Evolutionary conservation across 768 basidiomycete species (phyloP), one percentile per base, ranked within the genome.

Genomic region (Galerina sulciceps): DNA sequence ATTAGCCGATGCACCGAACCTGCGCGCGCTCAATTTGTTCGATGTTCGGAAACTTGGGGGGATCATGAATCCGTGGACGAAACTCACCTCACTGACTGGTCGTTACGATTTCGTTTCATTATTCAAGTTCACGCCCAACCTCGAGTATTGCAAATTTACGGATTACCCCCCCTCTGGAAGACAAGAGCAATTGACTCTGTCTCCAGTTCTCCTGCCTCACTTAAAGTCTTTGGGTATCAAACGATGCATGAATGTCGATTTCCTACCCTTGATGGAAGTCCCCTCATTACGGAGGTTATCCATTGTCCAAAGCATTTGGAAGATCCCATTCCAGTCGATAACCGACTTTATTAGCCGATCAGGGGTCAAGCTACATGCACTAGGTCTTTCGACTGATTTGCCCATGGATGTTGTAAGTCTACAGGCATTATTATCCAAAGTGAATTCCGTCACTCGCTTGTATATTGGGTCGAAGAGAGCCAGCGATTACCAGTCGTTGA

Each of bases 381-480:
- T 58, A 6, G 57, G 57, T 18, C 9, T 52, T 2, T 50, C 57
- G 20, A 45, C 22, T 20, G 23, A 40, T 11, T 11, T 41, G 31
- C 48, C 57, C 10, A 51, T 58, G 1, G 50, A 52, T 17, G 43
- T 52, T 6, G 43, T 51, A 15, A 37, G 42, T 17, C 31, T 52
- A 22, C 41, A 34, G 18, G 5, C 15, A 4, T 22, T 58, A 15
- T 52, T 58, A 15, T 22, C 57, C 42, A 45, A 14, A 14, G 23
- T 44, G 6, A 15, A 50, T n/a, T 23, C 43, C 11, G 11, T 51
- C 20, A 46, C 31, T 20, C 50, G 49, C 34, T 43, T 58, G 4
- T 58, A 58, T 18, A 46, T 58, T 17, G 35, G 43, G n/a, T 45
- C 42, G n/a, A 52, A 23, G 34, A 46, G 20, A n/a, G 23, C 50